Evolutionary conservation across 306 rosid species (phyloP).

Genomic region (Prunus davidiana): DNA sequence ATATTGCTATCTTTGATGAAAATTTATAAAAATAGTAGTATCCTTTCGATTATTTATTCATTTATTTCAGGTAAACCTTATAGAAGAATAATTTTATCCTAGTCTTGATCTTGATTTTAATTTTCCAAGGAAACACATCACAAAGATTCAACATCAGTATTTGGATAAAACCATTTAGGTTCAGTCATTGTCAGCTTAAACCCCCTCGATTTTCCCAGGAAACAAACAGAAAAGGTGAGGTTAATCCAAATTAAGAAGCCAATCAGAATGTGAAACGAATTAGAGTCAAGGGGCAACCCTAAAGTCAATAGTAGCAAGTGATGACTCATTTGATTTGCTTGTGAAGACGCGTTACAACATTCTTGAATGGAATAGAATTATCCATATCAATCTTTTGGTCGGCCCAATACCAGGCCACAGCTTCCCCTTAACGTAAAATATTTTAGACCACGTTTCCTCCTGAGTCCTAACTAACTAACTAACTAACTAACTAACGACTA

Average conservation of each 20-base stretch:
- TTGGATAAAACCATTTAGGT: neutral
- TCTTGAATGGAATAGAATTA: neutral
- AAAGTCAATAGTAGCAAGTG: neutral
- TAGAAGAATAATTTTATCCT: no score
- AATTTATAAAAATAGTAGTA: neutral
- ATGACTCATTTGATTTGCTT: neutral
- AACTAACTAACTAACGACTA: neutral
- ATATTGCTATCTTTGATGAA: no score
- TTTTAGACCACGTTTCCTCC: neutral
- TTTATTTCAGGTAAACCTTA: neutral
- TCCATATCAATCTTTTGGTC: slow-evolving; percentile 6
- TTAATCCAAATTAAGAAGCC: neutral
- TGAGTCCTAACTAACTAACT: neutral
- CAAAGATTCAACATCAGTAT: neutral
- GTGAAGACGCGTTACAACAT: neutral
- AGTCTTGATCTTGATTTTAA: no score
- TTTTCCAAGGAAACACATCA: no score
- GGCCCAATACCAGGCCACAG: neutral
- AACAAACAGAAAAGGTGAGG: neutral
- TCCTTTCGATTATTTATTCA: neutral
- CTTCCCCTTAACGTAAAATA: neutral
- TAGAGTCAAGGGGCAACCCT: neutral
- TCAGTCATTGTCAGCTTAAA: neutral
- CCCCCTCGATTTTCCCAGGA: neutral
- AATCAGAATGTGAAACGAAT: neutral